Evolutionary conservation across 176 grass and related monocot genomes (phyloP).

Genomic region (Paspalum notatum): DNA sequence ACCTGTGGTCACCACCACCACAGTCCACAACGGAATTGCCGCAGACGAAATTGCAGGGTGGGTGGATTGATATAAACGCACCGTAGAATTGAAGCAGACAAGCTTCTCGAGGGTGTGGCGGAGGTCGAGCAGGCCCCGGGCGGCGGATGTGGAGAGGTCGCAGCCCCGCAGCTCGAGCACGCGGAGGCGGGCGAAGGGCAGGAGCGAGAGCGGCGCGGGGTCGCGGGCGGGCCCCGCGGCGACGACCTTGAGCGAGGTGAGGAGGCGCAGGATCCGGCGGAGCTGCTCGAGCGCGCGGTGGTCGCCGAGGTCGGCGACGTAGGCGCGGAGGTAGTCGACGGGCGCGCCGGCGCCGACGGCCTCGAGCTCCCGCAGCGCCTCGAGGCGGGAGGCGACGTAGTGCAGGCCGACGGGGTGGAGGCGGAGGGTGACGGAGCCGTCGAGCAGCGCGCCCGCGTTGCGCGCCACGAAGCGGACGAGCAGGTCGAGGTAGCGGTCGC

Average conservation of each 20-base stretch:
- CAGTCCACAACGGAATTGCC: slow-evolving; percentile 9
- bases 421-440: slow-evolving; percentile 79
- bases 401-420: slow-evolving; percentile 91
- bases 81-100: slow-evolving; percentile 86
- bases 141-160: slow-evolving; percentile 76
- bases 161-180: slow-evolving; percentile 78
- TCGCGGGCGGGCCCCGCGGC: slow-evolving; percentile 59
- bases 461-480: slow-evolving; percentile 72
- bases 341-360: slow-evolving; percentile 84
- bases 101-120: slow-evolving; percentile 84
- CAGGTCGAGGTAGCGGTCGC: slow-evolving; percentile 87
- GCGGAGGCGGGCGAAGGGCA: slow-evolving; percentile 74
- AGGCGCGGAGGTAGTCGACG: slow-evolving; percentile 96
- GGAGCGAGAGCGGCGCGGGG: slow-evolving; percentile 77
- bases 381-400: slow-evolving; percentile 93
- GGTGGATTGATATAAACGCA: slow-evolving; percentile 29
- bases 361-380: slow-evolving; percentile 89
- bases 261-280: slow-evolving; percentile 76
- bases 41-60: background rate
- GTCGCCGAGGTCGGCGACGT: slow-evolving; percentile 92
- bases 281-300: slow-evolving; percentile 96
- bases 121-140: slow-evolving; percentile 81
- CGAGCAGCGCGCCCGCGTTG: slow-evolving; percentile 70
- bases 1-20: background rate
- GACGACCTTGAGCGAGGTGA: slow-evolving; percentile 84